phyloP scores from a whole-genome alignment of 2,329 filamentous ascomycete genomes.

The Colletotrichum tabaci region DNA sequence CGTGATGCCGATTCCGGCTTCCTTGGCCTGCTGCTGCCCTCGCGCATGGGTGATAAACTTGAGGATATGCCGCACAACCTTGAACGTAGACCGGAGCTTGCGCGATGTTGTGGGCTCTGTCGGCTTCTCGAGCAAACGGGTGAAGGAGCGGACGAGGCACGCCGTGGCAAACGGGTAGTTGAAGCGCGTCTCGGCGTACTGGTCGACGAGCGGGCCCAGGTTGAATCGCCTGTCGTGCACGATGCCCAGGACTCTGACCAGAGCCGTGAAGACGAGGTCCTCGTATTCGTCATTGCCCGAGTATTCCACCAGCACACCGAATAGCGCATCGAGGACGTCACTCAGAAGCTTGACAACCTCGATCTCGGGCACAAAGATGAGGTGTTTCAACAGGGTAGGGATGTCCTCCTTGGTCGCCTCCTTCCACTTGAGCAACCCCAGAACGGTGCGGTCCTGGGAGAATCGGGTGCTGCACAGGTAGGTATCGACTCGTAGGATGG shows the following conservation, averaged over 20 bases:
- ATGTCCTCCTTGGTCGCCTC: conserved; percentile 81
- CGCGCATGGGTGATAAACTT: conserved; percentile 95
- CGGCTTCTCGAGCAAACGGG: conserved; percentile 84
- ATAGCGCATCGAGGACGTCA: conserved; percentile 91
- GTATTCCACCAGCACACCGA: conserved; percentile 91
- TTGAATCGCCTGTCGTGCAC: conserved; percentile 96
- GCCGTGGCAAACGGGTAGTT: conserved; percentile 94
- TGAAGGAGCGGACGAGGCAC: conserved; percentile 89
- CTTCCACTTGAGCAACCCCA: conserved; percentile 90
- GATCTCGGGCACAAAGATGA: conserved; percentile 96
- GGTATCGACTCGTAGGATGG: conserved; percentile 83
- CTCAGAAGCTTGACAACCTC: conserved; percentile 95
- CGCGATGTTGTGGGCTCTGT: conserved; percentile 87
- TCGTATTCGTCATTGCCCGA: conserved; percentile 94
- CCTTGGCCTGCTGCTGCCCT: conserved; percentile 89
- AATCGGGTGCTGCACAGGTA: conserved; percentile 95
- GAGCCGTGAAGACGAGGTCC: conserved; percentile 89
- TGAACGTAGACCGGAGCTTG: conserved; percentile 91
- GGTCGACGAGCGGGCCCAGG: conserved; percentile 88
- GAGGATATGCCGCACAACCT: conserved; percentile 92
- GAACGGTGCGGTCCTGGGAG: conserved; percentile 89
- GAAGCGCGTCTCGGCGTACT: conserved; percentile 90
- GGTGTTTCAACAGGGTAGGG: conserved; percentile 80
- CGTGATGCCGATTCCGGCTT: conserved; percentile 88
- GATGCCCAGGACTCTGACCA: conserved; percentile 92